Conservation (phyloP, 805 yeast genomes). For the Candida tammaniensis region DNA sequence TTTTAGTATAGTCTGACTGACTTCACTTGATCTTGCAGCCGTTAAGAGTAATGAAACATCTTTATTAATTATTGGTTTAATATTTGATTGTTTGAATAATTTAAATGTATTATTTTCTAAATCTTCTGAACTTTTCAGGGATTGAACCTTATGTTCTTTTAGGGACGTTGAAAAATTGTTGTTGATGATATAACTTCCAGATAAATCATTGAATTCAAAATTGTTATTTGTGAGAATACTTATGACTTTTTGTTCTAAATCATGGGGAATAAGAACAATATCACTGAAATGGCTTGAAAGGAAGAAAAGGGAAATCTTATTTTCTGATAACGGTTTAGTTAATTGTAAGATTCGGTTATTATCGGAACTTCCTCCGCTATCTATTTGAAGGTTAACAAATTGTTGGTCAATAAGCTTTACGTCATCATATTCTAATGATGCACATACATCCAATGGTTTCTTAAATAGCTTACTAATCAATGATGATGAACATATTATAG, state of each 20-base stretch:
- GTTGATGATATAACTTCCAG: constrained; percentile 38
- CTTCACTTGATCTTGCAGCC: constrained; percentile 56
- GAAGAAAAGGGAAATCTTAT: constrained; percentile 58
- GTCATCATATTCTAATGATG: constrained; percentile 28
- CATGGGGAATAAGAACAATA: constrained; percentile 55
- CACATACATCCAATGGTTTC: constrained; percentile 35
- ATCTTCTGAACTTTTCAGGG: not conserved
- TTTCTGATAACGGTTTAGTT: constrained; percentile 56
- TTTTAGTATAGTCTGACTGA: constrained; percentile 37
- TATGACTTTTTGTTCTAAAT: constrained; percentile 43
- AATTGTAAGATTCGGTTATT: constrained; percentile 51
- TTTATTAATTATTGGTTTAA: constrained; percentile 44
- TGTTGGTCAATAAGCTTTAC: constrained; percentile 40
- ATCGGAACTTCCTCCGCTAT: constrained; percentile 52
- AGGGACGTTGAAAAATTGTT: constrained; percentile 1
- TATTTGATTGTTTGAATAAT: constrained; percentile 32
- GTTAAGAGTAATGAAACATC: constrained; percentile 47
- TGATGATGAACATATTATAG: constrained; percentile 49
- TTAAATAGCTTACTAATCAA: constrained; percentile 38
- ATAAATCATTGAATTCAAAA: constrained; percentile 43
- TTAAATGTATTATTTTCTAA: constrained; percentile 33
- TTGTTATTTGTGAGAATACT: constrained; percentile 40
- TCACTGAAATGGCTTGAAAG: constrained; percentile 63
- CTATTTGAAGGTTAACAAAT: constrained; percentile 56
- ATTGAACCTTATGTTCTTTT: not conserved